Conservation (phyloP, 352 stramenopile species). For the Pythium inflatum region DNA sequence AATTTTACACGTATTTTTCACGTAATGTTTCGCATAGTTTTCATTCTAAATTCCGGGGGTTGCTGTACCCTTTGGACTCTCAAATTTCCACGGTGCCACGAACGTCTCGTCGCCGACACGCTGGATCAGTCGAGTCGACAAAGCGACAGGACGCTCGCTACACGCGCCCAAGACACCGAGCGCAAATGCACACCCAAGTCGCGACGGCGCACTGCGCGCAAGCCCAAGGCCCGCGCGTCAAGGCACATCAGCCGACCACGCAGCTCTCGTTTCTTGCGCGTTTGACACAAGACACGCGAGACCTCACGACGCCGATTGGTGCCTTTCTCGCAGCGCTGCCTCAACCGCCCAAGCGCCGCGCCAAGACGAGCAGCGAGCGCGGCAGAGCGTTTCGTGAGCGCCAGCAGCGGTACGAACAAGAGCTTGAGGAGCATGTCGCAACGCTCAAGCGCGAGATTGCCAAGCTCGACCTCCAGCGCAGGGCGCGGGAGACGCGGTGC, state of each 20-base stretch:
- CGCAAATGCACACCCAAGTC: background rate
- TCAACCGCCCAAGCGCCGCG: constrained; percentile 1
- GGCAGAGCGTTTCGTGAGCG: constrained; percentile 25
- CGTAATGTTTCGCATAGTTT: no score
- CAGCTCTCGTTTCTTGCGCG: constrained; percentile 19
- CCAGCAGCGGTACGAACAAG: constrained; percentile 15
- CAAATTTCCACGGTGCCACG: no score
- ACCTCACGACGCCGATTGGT: constrained; percentile 19
- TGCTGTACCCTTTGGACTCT: no score
- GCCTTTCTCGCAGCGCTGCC: constrained; percentile 30
- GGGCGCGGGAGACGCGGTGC: constrained; percentile 1
- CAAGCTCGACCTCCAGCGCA: constrained; percentile 9
- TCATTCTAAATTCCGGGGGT: no score
- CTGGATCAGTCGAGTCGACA: no score
- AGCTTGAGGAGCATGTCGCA: constrained; percentile 10
- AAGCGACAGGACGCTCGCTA: no score
- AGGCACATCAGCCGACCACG: background rate
- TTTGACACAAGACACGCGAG: constrained; percentile 9
- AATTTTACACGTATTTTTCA: no score
- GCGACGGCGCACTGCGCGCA: background rate
- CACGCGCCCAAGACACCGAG: no score
- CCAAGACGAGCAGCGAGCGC: constrained; percentile 28
- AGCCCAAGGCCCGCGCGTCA: background rate
- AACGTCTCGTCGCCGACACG: background rate
- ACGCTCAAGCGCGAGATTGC: constrained; percentile 15